Percentiles rank a stretch among this genome's conserved stretches.
These are phyloP conservation scores for Fusarium kyushuense DNA, from an alignment of 2,329 filamentous ascomycete species.

Conservation along the genomic window DNA sequence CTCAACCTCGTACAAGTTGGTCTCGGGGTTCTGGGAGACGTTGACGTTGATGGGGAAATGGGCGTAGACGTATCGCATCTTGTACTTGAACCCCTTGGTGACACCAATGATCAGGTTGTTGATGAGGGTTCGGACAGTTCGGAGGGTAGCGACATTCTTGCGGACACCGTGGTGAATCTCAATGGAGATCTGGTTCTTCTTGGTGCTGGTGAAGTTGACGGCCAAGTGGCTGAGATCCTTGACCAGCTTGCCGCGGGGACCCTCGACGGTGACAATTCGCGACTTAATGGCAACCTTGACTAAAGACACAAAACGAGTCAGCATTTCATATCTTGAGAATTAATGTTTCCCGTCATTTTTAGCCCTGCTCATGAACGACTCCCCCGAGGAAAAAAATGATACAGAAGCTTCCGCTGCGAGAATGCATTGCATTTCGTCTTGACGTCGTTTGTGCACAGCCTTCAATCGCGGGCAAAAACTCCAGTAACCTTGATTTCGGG, in stretches of 20 bases:
- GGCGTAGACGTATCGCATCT: conserved; percentile 99
- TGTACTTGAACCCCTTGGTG: conserved; percentile 99
- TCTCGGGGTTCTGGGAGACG: conserved; percentile 95
- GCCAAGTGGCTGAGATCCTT: conserved; percentile 98
- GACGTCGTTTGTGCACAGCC: conserved; percentile 29
- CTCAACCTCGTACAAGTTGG: conserved; percentile 89
- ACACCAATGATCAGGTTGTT: conserved; percentile 99
- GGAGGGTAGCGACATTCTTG: conserved; percentile 98
- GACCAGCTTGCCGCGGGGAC: conserved; percentile 94
- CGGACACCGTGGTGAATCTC: conserved; percentile 98
- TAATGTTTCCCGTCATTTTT: conserved; percentile 4
- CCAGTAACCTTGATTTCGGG: conserved; percentile 19
- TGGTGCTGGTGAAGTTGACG: conserved; percentile 92
- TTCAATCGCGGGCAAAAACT: conserved; percentile 30
- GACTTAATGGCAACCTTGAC: conserved; percentile 99
- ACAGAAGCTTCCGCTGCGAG: conserved; percentile 11
- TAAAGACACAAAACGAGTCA: conserved; percentile 59
- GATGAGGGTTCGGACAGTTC: conserved; percentile 97
- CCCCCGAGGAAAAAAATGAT: conserved; percentile 1
- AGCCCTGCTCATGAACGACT: conserved; percentile 10
- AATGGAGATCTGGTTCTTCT: conserved; percentile 90
- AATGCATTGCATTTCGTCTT: conserved; percentile 28
- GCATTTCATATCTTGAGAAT: conserved; percentile 37
- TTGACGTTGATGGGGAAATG: conserved; percentile 99
- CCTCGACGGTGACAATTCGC: conserved; percentile 95